phyloP scores from a whole-genome alignment of 2,329 filamentous ascomycete species.

The Colletotrichum theobromicola region DNA sequence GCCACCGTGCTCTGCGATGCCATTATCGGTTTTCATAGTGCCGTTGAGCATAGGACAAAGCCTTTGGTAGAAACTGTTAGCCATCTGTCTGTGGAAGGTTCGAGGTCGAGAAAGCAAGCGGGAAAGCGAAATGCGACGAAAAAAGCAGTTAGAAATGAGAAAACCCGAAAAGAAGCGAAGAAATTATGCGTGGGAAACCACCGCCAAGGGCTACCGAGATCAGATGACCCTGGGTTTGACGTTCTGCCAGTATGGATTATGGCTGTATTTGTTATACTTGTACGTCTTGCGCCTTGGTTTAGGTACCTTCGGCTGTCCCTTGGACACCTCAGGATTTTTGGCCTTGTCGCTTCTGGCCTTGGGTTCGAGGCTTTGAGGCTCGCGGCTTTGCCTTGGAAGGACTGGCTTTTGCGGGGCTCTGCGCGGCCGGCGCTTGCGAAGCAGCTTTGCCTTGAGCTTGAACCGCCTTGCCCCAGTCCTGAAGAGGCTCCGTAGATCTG shows the following conservation, averaged over 20 bases:
- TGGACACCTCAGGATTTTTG: background rate
- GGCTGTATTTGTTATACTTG: slow-evolving; percentile 22
- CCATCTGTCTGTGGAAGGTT: slow-evolving; percentile 9
- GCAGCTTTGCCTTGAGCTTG: slow-evolving; percentile 1
- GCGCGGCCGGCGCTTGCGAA: slow-evolving; percentile 4
- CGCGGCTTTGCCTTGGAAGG: slow-evolving; percentile 11
- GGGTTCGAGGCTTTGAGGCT: slow-evolving; percentile 23
- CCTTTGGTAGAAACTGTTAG: slow-evolving; percentile 49
- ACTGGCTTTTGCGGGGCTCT: slow-evolving; percentile 19
- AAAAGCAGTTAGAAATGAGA: slow-evolving; percentile 22
- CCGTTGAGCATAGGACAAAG: slow-evolving; percentile 87
- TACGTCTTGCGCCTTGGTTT: slow-evolving; percentile 10
- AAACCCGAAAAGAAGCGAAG: slow-evolving; percentile 25
- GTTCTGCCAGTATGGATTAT: slow-evolving; percentile 14
- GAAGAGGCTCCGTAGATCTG: slow-evolving; percentile 7
- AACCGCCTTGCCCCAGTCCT: slow-evolving; percentile 19
- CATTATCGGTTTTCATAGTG: slow-evolving; percentile 69
- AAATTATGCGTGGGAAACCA: slow-evolving; percentile 21
- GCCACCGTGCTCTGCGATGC: slow-evolving; percentile 60
- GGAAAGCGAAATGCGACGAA: background rate
- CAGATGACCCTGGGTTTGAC: background rate
- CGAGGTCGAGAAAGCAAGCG: background rate
- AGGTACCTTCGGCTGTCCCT: slow-evolving; percentile 2
- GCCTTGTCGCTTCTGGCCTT: slow-evolving; percentile 18
- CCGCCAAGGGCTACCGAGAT: slow-evolving; percentile 18